Evolutionary conservation across 2,329 filamentous ascomycete genomes (phyloP), one percentile per base, ranked within the genome.

Genomic region (Hymenoscyphus infarciens): DNA sequence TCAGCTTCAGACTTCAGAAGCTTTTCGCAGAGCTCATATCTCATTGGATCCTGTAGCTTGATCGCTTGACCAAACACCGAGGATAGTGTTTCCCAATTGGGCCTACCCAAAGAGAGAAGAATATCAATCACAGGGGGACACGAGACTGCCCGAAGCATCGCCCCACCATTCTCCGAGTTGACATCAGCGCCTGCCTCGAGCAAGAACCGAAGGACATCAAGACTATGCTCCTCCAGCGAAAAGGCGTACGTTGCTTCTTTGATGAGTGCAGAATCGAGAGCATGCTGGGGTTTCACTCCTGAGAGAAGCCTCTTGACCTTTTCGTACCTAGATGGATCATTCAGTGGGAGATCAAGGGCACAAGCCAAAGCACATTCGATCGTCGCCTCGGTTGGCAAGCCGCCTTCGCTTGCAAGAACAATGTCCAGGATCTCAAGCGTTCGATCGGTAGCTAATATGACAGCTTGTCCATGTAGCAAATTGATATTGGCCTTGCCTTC

Each of bases 401-500:
- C 49, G 4, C 61, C 64, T 45, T 56, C 35, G 27, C 45, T 58
- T 33, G 39, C 49, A 6, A 66, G 54, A 13, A 68, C 13, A 10
- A 64, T 63, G 15, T 63, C 56, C 4, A 68, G 63, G 25, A 61
- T 52, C 1, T 39, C 54, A 3, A 52, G 60, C 25, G 63, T 55
- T 10, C 19, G 22, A 29, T 57, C 60, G 10, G 60, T 63, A 3
- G 66, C 66, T n/a, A 64, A 42, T 4, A 42, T 31, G 8, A 68
- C 56, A 15, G 75, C 3, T 84, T 73, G 2, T 85, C 68, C 27
- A 81, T 70, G 3, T 81, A 79, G 1, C 85, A 72, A 1, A 63
- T 86, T 86, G 61, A 85, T 73, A 62, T 86, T 81, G 2, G 81
- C 82, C 25, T 77, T 77, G 0, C 83, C 83, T 29, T 80, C 75